These are phyloP conservation scores for Penicillium sp. DNA, from an alignment of 2,329 filamentous ascomycete species.

Conservation along the genomic window DNA sequence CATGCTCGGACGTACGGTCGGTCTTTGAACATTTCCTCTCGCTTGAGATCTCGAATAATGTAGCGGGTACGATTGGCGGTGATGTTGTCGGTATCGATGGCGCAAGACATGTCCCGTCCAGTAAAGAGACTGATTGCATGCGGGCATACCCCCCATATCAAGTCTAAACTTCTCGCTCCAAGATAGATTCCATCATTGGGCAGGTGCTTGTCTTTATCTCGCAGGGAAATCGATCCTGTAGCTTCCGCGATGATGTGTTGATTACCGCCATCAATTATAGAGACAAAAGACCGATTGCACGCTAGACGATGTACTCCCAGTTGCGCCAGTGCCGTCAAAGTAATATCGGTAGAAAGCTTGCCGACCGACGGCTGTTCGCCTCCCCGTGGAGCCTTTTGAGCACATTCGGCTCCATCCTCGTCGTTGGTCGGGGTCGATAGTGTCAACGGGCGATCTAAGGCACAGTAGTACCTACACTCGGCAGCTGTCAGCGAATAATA, in stretches of 20 bases:
- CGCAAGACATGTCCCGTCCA: conserved; percentile 25
- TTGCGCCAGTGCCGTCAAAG: conserved; percentile 59
- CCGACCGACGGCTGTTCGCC: conserved; percentile 18
- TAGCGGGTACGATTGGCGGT: conserved; percentile 40
- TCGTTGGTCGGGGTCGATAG: neutral
- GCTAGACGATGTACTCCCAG: conserved; percentile 54
- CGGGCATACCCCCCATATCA: conserved; percentile 32
- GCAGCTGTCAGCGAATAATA: conserved; percentile 11
- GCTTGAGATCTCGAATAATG: conserved; percentile 47
- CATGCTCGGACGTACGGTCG: conserved; percentile 42
- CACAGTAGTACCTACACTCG: conserved; percentile 28
- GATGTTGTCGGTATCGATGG: conserved; percentile 31
- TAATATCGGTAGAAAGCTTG: conserved; percentile 34
- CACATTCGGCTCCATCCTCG: neutral
- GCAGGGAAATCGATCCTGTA: conserved; percentile 51
- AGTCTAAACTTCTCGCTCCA: conserved; percentile 34
- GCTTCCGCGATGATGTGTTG: conserved; percentile 62
- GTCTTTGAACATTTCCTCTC: conserved; percentile 44
- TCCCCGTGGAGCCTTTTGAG: conserved; percentile 8
- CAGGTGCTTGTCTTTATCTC: conserved; percentile 34
- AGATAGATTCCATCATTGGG: conserved; percentile 43
- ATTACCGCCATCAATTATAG: conserved; percentile 56
- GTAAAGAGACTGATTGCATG: conserved; percentile 35
- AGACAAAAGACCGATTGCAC: conserved; percentile 56
- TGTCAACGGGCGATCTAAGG: conserved; percentile 6